Evolutionary conservation across 2,329 filamentous ascomycete species (phyloP).

Genomic region (Verticillium longisporum): DNA sequence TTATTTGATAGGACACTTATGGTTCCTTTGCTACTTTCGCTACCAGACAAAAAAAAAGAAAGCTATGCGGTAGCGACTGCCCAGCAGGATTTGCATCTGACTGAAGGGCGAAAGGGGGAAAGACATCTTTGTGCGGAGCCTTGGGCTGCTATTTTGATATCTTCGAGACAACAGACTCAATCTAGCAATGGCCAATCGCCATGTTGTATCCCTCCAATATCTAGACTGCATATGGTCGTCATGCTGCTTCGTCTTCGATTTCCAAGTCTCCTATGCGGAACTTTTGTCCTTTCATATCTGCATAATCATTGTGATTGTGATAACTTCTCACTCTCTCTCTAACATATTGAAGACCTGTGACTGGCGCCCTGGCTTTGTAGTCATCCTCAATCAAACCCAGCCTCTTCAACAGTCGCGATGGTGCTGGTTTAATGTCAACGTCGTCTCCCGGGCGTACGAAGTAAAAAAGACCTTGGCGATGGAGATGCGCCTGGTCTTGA

Average conservation of each 20-base stretch:
- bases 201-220: not conserved
- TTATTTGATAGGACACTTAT: too few relatives aligned
- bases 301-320: constrained; percentile 29
- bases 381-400: constrained; percentile 16
- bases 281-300: constrained; percentile 28
- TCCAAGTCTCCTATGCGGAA: constrained; percentile 31
- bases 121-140: too few relatives aligned
- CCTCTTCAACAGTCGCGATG: constrained; percentile 19
- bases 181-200: too few relatives aligned
- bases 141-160: too few relatives aligned
- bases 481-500: constrained; percentile 21
- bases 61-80: too few relatives aligned
- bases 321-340: constrained; percentile 31
- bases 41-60: too few relatives aligned
- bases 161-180: too few relatives aligned
- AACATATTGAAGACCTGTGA: constrained; percentile 31
- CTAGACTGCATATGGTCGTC: not conserved
- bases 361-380: constrained; percentile 18
- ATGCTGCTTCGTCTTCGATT: constrained; percentile 30
- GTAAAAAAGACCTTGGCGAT: constrained; percentile 27
- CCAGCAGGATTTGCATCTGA: too few relatives aligned
- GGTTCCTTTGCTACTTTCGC: too few relatives aligned
- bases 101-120: too few relatives aligned
- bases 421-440: constrained; percentile 19
- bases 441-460: constrained; percentile 26